Percentiles rank a stretch among this genome's conserved stretches.
Evolutionary conservation across 208 protist genomes (phyloP).

Genomic region (Naegleria gruberi): DNA sequence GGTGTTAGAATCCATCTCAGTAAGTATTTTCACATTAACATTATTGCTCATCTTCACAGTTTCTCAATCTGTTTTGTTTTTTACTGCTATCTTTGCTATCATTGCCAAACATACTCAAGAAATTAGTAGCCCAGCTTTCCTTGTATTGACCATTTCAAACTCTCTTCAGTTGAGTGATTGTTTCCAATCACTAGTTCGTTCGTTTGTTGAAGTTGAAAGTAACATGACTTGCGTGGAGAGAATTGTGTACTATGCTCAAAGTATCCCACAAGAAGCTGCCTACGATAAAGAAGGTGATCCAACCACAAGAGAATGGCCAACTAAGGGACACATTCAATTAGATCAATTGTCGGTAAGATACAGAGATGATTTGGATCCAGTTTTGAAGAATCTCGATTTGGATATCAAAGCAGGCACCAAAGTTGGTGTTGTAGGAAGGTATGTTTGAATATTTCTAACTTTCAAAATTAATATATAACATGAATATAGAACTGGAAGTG

Average conservation of each 20-base stretch:
- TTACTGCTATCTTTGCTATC: conserved; percentile 44
- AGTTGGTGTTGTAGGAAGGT: conserved; percentile 67
- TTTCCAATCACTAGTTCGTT: conserved; percentile 19
- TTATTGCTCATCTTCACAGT: too few species aligned
- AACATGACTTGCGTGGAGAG: conserved; percentile 34
- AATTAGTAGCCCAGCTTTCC: conserved; percentile 23
- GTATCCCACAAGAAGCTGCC: neutral
- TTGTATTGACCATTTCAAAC: too few species aligned
- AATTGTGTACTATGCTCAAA: neutral
- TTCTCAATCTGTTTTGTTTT: conserved; percentile 56
- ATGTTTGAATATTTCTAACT: conserved; percentile 31
- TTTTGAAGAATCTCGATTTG: conserved; percentile 38
- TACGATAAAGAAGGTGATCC: too few species aligned
- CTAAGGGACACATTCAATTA: neutral
- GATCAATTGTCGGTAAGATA: neutral
- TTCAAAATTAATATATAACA: conserved; percentile 54
- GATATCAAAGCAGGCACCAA: conserved; percentile 47
- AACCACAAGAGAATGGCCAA: neutral
- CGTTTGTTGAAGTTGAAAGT: conserved; percentile 40
- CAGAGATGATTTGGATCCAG: conserved; percentile 23
- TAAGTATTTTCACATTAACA: too few species aligned
- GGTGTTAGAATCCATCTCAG: conserved; percentile 63
- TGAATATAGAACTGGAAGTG: conserved; percentile 59
- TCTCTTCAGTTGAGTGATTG: neutral
- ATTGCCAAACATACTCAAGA: neutral